Percentiles rank a stretch among this genome's conserved stretches.
Conservation (phyloP, 2,329 filamentous ascomycete genomes). For the Ampelomyces quisqualis region DNA sequence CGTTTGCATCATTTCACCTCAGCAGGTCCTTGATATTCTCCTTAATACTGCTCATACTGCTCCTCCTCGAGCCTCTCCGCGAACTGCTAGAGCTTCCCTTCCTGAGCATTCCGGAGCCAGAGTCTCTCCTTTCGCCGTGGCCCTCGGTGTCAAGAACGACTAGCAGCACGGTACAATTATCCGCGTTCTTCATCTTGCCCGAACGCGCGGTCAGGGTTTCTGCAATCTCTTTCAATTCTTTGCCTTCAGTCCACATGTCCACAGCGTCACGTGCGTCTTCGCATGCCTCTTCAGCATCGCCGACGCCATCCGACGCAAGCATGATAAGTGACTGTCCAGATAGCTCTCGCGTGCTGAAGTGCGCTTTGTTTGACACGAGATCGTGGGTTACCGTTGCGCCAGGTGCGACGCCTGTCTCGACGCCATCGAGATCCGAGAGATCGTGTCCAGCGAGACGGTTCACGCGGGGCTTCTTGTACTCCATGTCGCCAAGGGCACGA, state of each 20-base stretch:
- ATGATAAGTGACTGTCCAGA: constrained; percentile 22
- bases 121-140: constrained; percentile 12
- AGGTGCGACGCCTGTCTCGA: constrained; percentile 27
- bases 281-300: constrained; percentile 19
- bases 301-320: constrained; percentile 26
- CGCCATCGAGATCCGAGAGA: constrained; percentile 23
- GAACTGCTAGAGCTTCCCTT: neutral
- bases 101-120: neutral
- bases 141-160: constrained; percentile 19
- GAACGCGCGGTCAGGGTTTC: constrained; percentile 18
- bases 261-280: constrained; percentile 20
- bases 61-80: constrained; percentile 1
- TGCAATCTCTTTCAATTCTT: constrained; percentile 19
- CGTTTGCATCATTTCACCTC: neutral
- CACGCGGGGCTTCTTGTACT: constrained; percentile 27
- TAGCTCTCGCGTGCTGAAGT: constrained; percentile 19
- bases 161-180: constrained; percentile 27
- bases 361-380: constrained; percentile 27
- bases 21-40: constrained; percentile 6
- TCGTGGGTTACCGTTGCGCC: constrained; percentile 22
- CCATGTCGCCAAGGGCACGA: constrained; percentile 24
- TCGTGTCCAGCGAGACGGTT: constrained; percentile 29
- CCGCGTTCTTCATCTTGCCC: constrained; percentile 15
- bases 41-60: constrained; percentile 7
- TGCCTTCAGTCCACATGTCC: constrained; percentile 15